Conservation (phyloP, 768 basidiomycete species). For the Xerocomus spinulosus region DNA sequence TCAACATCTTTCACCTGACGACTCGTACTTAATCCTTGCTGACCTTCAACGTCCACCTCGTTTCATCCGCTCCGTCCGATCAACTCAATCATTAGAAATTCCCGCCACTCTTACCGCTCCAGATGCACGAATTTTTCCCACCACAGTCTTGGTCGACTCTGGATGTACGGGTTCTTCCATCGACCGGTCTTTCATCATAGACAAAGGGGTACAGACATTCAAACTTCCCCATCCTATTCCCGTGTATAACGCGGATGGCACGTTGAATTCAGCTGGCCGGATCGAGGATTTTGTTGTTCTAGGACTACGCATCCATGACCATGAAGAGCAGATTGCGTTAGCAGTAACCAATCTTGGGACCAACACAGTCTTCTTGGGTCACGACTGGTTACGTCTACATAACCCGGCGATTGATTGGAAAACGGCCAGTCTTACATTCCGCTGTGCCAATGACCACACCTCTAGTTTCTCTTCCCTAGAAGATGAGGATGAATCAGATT, state of each 20-base stretch:
- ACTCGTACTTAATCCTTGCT: too few relatives aligned
- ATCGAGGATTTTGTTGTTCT: neutral
- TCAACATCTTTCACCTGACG: too few relatives aligned
- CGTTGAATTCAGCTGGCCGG: neutral
- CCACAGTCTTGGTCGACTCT: neutral
- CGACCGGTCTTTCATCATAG: too few relatives aligned
- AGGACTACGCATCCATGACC: neutral
- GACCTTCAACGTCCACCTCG: too few relatives aligned
- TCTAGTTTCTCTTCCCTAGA: neutral
- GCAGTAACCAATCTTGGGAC: neutral
- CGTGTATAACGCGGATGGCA: conserved; percentile 15
- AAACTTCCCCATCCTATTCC: conserved; percentile 1
- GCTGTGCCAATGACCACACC: neutral
- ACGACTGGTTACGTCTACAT: neutral
- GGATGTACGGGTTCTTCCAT: neutral
- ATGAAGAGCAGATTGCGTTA: neutral
- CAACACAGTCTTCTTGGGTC: neutral
- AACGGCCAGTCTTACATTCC: neutral
- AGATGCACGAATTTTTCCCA: too few relatives aligned
- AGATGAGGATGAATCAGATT: neutral
- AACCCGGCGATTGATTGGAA: neutral
- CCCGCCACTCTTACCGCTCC: too few relatives aligned
- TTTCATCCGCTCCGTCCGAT: too few relatives aligned
- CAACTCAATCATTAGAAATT: too few relatives aligned
- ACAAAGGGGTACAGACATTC: too few relatives aligned